Evolutionary conservation across 2,329 filamentous ascomycete species (phyloP).

Genomic region (Teratosphaeria pseudoeucalypti): DNA sequence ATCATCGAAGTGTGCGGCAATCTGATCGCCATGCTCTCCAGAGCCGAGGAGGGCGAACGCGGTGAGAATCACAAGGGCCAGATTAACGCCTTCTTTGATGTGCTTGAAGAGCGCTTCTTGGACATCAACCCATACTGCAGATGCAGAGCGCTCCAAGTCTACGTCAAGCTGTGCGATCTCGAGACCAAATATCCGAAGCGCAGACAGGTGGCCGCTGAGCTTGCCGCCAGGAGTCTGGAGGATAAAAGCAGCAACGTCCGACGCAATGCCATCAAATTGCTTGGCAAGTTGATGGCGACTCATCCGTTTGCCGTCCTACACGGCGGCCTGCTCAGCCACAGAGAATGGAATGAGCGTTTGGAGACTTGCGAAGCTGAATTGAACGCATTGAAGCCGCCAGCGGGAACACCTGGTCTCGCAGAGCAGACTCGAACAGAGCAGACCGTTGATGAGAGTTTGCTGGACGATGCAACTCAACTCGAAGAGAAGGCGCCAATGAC

Average conservation of each 20-base stretch:
- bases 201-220: slow-evolving; percentile 73
- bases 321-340: slow-evolving; percentile 70
- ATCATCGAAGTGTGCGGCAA: slow-evolving; percentile 97
- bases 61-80: slow-evolving; percentile 90
- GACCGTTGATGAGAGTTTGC: slow-evolving; percentile 63
- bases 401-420: slow-evolving; percentile 63
- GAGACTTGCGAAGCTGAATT: slow-evolving; percentile 77
- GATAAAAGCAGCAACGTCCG: slow-evolving; percentile 98
- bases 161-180: slow-evolving; percentile 82
- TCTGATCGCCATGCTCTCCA: slow-evolving; percentile 80
- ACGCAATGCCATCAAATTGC: slow-evolving; percentile 85
- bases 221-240: slow-evolving; percentile 80
- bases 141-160: slow-evolving; percentile 85
- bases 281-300: slow-evolving; percentile 79
- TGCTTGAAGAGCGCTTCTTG: slow-evolving; percentile 88
- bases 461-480: slow-evolving; percentile 81
- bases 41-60: slow-evolving; percentile 65
- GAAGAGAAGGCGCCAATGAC: slow-evolving; percentile 61
- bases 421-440: slow-evolving; percentile 53
- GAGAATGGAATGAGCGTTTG: slow-evolving; percentile 75
- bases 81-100: slow-evolving; percentile 93
- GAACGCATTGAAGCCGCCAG: slow-evolving; percentile 68
- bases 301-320: slow-evolving; percentile 92
- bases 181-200: slow-evolving; percentile 93
- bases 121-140: slow-evolving; percentile 96